Evolutionary conservation across 2,329 filamentous ascomycete genomes (phyloP).

Genomic region (Colletotrichum aenigma): DNA sequence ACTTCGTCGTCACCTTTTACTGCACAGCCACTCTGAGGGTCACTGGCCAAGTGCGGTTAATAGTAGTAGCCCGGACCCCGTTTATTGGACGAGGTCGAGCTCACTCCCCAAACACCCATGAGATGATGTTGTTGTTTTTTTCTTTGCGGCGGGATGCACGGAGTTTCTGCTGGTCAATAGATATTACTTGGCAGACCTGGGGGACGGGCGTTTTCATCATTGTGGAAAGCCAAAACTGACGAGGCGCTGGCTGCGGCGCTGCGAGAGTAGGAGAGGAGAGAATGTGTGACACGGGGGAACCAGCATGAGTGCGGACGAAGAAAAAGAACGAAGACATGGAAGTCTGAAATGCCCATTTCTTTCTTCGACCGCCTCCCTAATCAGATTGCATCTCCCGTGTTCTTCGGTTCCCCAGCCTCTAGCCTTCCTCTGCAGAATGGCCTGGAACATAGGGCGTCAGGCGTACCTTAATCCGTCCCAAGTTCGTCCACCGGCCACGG

Average conservation of each 20-base stretch:
- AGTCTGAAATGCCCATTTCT: neutral
- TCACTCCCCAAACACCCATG: neutral
- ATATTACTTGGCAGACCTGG: neutral
- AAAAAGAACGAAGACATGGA: neutral
- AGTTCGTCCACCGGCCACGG: neutral
- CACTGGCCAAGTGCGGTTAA: neutral
- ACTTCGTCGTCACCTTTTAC: neutral
- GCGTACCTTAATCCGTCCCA: slow-evolving; percentile 8
- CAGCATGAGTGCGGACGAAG: neutral
- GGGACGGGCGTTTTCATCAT: neutral
- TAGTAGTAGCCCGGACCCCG: neutral
- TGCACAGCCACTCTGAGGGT: neutral
- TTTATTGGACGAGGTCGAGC: neutral
- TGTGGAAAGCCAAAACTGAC: neutral
- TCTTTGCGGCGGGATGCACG: neutral
- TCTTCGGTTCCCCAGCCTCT: neutral
- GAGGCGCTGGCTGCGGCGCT: neutral
- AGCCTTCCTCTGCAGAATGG: neutral
- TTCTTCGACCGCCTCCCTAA: neutral
- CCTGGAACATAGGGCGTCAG: neutral
- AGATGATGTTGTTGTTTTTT: neutral
- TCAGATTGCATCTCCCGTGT: neutral
- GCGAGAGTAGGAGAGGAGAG: neutral
- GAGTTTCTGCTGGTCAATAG: neutral
- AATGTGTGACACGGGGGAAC: neutral